A percentile compares a stretch with the other conserved stretches of the same genome.
These are phyloP conservation scores for Colletotrichum zoysiae DNA, from an alignment of 2,329 filamentous ascomycete genomes.

Conservation along the genomic window DNA sequence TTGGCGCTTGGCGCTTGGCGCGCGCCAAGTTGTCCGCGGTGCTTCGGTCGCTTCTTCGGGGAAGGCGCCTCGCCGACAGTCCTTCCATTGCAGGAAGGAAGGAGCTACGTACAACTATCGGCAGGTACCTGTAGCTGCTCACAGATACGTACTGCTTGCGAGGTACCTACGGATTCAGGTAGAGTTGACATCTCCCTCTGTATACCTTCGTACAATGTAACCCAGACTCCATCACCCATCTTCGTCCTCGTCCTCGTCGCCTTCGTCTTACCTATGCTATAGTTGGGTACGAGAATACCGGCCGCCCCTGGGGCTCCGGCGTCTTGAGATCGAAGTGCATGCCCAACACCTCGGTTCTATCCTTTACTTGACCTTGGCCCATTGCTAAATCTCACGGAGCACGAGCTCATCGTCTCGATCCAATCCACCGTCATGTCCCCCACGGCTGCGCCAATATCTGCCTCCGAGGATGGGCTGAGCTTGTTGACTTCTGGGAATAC, in stretches of 20 bases:
- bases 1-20: constrained; percentile 25
- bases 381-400: too few relatives aligned
- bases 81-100: background rate
- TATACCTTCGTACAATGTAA: background rate
- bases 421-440: background rate
- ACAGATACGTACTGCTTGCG: too few relatives aligned
- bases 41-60: constrained; percentile 26
- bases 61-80: background rate
- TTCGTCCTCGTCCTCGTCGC: background rate
- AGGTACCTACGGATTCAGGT: too few relatives aligned
- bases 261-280: too few relatives aligned
- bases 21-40: constrained; percentile 32
- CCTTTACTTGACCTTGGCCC: background rate
- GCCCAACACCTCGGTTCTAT: background rate
- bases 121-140: too few relatives aligned
- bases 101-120: background rate
- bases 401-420: background rate
- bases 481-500: background rate
- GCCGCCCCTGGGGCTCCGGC: background rate
- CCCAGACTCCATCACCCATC: too few relatives aligned
- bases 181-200: background rate
- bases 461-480: constrained; percentile 3
- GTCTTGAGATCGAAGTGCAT: background rate
- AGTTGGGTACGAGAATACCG: background rate
- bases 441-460: background rate